Evolutionary conservation across 73 alveolate species (phyloP).

Genomic region (Paraurostyla sp.): DNA sequence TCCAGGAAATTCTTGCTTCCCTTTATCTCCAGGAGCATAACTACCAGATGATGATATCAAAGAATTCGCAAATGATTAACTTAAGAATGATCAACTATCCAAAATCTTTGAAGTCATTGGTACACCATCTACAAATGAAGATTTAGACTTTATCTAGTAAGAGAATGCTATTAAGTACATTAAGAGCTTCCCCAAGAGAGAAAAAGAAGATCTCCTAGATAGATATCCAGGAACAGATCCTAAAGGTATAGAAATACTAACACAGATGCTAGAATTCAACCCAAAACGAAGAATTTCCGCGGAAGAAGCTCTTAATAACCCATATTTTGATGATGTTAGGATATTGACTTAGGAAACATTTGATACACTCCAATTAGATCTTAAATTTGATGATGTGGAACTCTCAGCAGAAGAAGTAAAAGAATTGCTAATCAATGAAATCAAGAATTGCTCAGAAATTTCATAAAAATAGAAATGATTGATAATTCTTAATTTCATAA

Average conservation of each 20-base stretch:
- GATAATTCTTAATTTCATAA: neutral
- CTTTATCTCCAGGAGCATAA: conserved; percentile 92
- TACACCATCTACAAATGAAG: conserved; percentile 75
- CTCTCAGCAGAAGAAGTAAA: conserved; percentile 72
- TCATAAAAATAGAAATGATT: neutral
- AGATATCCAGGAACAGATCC: conserved; percentile 84
- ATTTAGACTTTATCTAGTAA: conserved; percentile 84
- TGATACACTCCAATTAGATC: conserved; percentile 67
- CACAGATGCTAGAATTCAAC: conserved; percentile 80
- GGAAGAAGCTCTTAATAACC: conserved; percentile 85
- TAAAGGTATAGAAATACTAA: conserved; percentile 77
- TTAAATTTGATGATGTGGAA: conserved; percentile 77
- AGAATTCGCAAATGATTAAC: conserved; percentile 87
- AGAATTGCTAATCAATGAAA: conserved; percentile 21
- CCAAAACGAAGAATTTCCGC: conserved; percentile 87
- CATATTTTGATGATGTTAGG: conserved; percentile 78
- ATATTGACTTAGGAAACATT: conserved; percentile 73
- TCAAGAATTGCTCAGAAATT: neutral
- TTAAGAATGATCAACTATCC: conserved; percentile 82
- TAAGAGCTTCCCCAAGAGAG: conserved; percentile 82
- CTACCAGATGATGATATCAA: conserved; percentile 79
- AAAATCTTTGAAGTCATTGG: conserved; percentile 84
- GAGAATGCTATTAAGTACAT: conserved; percentile 88
- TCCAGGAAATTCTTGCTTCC: conserved; percentile 99
- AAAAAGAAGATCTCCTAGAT: conserved; percentile 74